Evolutionary conservation across 345 rosid species (phyloP), one percentile per base, ranked within the genome.

Genomic region (Adansonia digitata): DNA sequence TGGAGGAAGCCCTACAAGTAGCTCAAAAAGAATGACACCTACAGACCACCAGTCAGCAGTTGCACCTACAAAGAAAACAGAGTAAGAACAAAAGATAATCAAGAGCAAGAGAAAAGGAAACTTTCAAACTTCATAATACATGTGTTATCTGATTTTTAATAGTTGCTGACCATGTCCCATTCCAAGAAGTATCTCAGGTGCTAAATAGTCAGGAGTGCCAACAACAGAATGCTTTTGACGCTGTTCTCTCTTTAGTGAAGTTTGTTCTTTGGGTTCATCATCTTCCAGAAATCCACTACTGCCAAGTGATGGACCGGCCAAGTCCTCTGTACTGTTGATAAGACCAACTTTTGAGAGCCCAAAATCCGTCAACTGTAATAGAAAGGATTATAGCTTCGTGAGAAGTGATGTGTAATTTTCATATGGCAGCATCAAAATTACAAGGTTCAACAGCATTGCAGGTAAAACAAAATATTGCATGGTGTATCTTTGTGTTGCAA

Each of bases 11-110:
- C 99, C 98, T 9, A 93, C 94, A 45, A 95, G 91, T 84, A 95
- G 48, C 87, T 95, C 98, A 82, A 86, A 95, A 56, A 93, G 96
- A 84, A 93, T 90, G 64, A 95, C 75, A 52, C 99, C 99, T 27
- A 93, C 94, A 49, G 99, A 95, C 99, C 99, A 95, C 99, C 99
- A 93, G 84, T 95, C 99, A 55, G 99, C 97, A 64, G 98, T 91
- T 82, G 86, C 88, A 80, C 94, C 98, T 95, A 72, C 69, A 81
- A 75, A 69, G 76, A 69, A 64, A 72, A 76, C 53, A 55, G 63
- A 42, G 65, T 55, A 75, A 59, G 60, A 46, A 71, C 75, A 74
- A 24, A 53, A 71, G 67, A 55, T 37, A 79, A 59, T 39, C 17
- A 61, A 56, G 37, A 51, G 17, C 10, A 20, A 34, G 24, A 62